These are phyloP conservation scores for Globisporangium perplexum DNA, from an alignment of 352 stramenopile genomes.

Conservation along the genomic window DNA sequence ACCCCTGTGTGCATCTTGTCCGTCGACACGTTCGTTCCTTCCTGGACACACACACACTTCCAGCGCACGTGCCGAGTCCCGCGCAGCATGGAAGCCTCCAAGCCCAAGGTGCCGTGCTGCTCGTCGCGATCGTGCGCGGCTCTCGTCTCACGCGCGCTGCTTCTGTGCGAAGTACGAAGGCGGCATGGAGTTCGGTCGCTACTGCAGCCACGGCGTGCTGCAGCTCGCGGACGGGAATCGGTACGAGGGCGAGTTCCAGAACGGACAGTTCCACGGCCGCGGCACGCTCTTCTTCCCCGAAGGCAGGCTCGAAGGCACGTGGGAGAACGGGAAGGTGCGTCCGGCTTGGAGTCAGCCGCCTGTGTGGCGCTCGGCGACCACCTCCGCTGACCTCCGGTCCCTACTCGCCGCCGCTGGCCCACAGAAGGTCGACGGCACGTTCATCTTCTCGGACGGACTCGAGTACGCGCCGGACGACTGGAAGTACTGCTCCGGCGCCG, in stretches of 20 bases:
- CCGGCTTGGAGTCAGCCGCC: too few relatives aligned
- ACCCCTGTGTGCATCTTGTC: too few relatives aligned
- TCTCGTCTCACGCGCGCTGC: neutral
- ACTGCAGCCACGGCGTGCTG: constrained; percentile 47
- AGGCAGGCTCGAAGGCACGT: constrained; percentile 62
- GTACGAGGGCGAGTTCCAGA: constrained; percentile 79
- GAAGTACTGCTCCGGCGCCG: constrained; percentile 53
- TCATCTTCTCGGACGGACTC: constrained; percentile 73
- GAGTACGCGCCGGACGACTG: constrained; percentile 57
- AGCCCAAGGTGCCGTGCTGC: constrained; percentile 10
- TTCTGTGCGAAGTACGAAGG: constrained; percentile 52
- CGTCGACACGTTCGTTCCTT: too few relatives aligned
- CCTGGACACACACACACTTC: too few relatives aligned
- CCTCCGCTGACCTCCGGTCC: too few relatives aligned
- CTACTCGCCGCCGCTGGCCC: too few relatives aligned
- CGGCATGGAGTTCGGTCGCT: constrained; percentile 48
- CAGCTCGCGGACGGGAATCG: constrained; percentile 53
- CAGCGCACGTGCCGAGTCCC: too few relatives aligned
- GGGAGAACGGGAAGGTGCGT: constrained; percentile 59
- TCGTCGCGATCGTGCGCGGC: neutral
- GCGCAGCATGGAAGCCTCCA: constrained; percentile 8
- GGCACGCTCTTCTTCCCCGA: constrained; percentile 68
- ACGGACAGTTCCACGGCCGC: constrained; percentile 73
- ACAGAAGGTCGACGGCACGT: constrained; percentile 67
- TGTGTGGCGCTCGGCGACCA: too few relatives aligned